Percentiles rank a stretch among this genome's conserved stretches.
phyloP scores from a whole-genome alignment of 1,139 yeast species.

The Suhomyces bokatorum region DNA sequence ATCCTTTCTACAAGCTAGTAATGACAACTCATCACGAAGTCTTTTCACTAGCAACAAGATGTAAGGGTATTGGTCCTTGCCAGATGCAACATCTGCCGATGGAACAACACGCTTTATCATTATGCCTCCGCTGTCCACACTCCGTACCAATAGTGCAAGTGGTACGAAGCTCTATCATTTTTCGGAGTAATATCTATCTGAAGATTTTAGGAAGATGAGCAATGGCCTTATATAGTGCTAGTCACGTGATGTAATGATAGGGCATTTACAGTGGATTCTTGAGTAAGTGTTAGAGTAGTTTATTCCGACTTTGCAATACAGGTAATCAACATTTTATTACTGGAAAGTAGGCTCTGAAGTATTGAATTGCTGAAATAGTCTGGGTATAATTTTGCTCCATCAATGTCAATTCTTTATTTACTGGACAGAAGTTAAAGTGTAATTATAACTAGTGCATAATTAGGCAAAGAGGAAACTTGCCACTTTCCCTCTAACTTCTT shows the following conservation, averaged over 20 bases:
- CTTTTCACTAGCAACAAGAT: not conserved
- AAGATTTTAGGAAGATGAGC: conserved; percentile 14
- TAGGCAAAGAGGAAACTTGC: no score
- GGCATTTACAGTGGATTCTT: not conserved
- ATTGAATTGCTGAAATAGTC: no score
- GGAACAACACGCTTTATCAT: conserved; percentile 14
- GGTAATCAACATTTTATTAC: no score
- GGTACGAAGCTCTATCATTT: conserved; percentile 58
- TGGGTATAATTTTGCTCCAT: no score
- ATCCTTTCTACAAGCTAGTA: not conserved
- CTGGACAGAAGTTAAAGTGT: no score
- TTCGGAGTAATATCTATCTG: conserved; percentile 48
- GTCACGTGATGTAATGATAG: conserved; percentile 3
- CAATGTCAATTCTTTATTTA: no score
- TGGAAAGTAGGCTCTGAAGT: no score
- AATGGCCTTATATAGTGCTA: not conserved
- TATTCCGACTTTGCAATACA: no score
- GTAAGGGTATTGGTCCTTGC: conserved; percentile 4
- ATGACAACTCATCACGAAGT: not conserved
- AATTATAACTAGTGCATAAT: no score
- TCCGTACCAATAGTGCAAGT: conserved; percentile 38
- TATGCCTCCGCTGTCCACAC: conserved; percentile 79
- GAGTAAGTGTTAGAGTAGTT: not conserved
- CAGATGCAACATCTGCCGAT: conserved; percentile 3
- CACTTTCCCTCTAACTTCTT: no score